Conservation (phyloP, 306 rosid genomes). For the Mimosa bimucronata region DNA sequence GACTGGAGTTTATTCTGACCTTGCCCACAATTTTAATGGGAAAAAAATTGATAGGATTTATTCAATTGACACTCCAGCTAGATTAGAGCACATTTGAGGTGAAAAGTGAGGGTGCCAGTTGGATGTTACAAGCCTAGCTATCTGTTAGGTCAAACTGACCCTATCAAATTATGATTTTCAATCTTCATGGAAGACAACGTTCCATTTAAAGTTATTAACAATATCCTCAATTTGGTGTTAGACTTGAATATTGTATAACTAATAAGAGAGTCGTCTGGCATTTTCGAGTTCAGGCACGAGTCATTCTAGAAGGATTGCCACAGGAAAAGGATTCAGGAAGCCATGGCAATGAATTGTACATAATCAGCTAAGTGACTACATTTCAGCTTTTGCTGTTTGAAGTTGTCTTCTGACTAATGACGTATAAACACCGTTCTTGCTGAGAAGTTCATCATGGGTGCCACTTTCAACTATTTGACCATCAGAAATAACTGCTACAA, state of each 20-base stretch:
- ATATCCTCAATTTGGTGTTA: too few relatives aligned
- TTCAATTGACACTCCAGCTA: neutral
- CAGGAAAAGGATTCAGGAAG: neutral
- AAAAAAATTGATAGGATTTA: neutral
- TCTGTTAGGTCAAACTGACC: too few relatives aligned
- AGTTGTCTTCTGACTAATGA: constrained; percentile 62
- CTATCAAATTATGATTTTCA: too few relatives aligned
- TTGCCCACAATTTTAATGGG: neutral
- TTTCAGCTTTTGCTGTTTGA: constrained; percentile 50
- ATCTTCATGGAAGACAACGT: too few relatives aligned
- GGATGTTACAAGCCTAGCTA: too few relatives aligned
- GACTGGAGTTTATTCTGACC: neutral
- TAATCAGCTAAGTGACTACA: constrained; percentile 29
- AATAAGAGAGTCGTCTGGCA: neutral
- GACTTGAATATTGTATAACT: neutral
- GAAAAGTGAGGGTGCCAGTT: too few relatives aligned
- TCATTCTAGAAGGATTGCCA: constrained; percentile 1
- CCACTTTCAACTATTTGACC: constrained; percentile 72
- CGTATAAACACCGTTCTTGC: constrained; percentile 60
- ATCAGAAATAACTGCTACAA: constrained; percentile 65
- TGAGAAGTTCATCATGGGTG: constrained; percentile 67
- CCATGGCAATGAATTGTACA: neutral
- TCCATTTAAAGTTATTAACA: constrained; percentile 10
- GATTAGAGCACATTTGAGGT: neutral
- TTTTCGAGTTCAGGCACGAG: neutral